phyloP scores from a whole-genome alignment of 495 filamentous ascomycete species.

The Lepraria neglecta region DNA sequence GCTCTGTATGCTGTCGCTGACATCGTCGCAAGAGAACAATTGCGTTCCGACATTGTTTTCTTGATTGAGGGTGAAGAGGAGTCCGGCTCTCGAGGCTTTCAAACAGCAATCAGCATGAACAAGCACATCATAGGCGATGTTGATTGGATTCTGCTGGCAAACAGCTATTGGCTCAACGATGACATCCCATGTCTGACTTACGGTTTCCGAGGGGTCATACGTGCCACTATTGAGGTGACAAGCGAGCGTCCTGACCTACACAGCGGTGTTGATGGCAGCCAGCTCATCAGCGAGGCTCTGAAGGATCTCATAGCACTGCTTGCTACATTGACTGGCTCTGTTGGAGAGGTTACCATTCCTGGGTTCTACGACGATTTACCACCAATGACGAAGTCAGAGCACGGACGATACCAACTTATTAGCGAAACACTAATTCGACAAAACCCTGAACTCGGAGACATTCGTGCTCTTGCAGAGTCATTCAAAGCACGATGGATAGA shows the following conservation, averaged over 20 bases:
- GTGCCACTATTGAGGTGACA: slow-evolving; percentile 80
- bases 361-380: slow-evolving; percentile 82
- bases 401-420: slow-evolving; percentile 77
- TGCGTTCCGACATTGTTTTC: slow-evolving; percentile 84
- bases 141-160: slow-evolving; percentile 89
- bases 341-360: slow-evolving; percentile 53
- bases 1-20: slow-evolving; percentile 90
- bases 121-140: slow-evolving; percentile 82
- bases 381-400: slow-evolving; percentile 66
- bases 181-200: slow-evolving; percentile 93
- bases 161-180: slow-evolving; percentile 98
- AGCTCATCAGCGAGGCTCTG: slow-evolving; percentile 78
- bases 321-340: slow-evolving; percentile 63
- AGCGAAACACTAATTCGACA: slow-evolving; percentile 64
- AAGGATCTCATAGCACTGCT: slow-evolving; percentile 83
- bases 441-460: slow-evolving; percentile 60
- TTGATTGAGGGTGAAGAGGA: slow-evolving; percentile 97
- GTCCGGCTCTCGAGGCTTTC: slow-evolving; percentile 84
- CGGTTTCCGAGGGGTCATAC: slow-evolving; percentile 87
- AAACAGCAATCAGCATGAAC: slow-evolving; percentile 65
- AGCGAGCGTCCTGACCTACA: slow-evolving; percentile 86
- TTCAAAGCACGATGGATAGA: slow-evolving; percentile 95
- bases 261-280: slow-evolving; percentile 89
- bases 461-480: slow-evolving; percentile 62
- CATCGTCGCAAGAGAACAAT: slow-evolving; percentile 64